A percentile compares a stretch with the other conserved stretches of the same genome.
Evolutionary conservation across 2,329 filamentous ascomycete genomes (phyloP).

Genomic region (Pseudopyricularia javanii): DNA sequence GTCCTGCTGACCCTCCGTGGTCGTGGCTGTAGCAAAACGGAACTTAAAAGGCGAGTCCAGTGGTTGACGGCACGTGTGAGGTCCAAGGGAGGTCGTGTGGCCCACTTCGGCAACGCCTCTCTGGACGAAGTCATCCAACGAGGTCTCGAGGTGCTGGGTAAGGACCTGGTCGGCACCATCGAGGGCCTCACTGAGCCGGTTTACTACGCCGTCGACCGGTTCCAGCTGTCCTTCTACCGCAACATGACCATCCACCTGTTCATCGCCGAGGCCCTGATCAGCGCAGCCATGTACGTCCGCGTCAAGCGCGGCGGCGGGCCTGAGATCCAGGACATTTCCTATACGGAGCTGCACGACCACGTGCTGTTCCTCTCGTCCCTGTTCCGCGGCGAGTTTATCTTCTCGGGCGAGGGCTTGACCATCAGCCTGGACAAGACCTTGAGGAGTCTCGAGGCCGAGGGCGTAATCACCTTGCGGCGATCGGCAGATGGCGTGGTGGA

Average conservation of each 20-base stretch:
- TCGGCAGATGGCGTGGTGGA: slow-evolving; percentile 42
- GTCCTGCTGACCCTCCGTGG: slow-evolving; percentile 84
- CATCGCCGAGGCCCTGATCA: slow-evolving; percentile 84
- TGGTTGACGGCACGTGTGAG: slow-evolving; percentile 78
- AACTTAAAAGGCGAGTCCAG: slow-evolving; percentile 75
- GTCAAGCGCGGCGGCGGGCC: slow-evolving; percentile 88
- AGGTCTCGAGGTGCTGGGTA: slow-evolving; percentile 82
- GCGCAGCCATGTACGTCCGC: slow-evolving; percentile 76
- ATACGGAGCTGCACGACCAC: slow-evolving; percentile 61
- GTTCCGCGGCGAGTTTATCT: slow-evolving; percentile 95
- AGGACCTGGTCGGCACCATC: slow-evolving; percentile 72
- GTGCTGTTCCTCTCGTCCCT: slow-evolving; percentile 85
- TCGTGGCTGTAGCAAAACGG: slow-evolving; percentile 76
- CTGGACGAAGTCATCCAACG: slow-evolving; percentile 77
- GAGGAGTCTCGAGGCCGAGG: slow-evolving; percentile 62
- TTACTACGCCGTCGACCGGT: slow-evolving; percentile 88
- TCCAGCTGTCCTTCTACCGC: slow-evolving; percentile 94
- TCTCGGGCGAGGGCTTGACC: slow-evolving; percentile 72
- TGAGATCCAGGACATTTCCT: slow-evolving; percentile 65
- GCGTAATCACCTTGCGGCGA: slow-evolving; percentile 58
- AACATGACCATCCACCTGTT: slow-evolving; percentile 99
- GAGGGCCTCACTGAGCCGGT: slow-evolving; percentile 78
- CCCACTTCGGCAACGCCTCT: slow-evolving; percentile 76
- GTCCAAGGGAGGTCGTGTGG: slow-evolving; percentile 80
- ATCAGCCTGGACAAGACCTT: slow-evolving; percentile 75